Evolutionary conservation across 2,329 filamentous ascomycete genomes (phyloP), one percentile per base, ranked within the genome.

Genomic region (Alternaria sp.): DNA sequence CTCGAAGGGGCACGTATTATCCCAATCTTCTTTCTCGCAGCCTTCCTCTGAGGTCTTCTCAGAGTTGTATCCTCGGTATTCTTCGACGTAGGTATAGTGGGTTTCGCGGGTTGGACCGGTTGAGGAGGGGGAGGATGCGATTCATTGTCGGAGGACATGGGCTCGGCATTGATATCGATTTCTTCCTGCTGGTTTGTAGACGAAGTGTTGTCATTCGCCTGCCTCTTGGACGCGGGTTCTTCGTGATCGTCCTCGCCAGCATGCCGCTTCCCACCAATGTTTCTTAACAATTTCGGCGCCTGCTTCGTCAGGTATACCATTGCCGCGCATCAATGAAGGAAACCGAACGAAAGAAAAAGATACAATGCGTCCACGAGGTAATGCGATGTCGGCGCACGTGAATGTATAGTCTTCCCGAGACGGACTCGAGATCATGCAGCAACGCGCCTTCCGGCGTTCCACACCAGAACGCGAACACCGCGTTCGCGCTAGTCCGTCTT

Each of bases 191-290:
- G 13, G 10, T 52, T 52, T 36, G 6, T 40, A 26, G 50, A 19
- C 11, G 44, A 8, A 26, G 12, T 26, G 8, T 28, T 19, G 7
- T n/a, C 23, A 6, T 51, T 46, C 10, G 58, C 58, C 44, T 56
- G 51, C 54, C 61, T 52, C 58, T 66, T 65, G 21, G 49, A 30
- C 8, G 51, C 23, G 21, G 65, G 63, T 25, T 79, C 74, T 25
- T 78, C 75, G 54, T 83, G 80, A 50, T 82, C 76, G 1, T 80
- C 70, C 6, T 70, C 59, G 6, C 65, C 74, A 17, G 80, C 81
- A 69, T 83, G 79, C 26, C 67, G 67, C 58, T 75, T 76, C 30
- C 74, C 73, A 1, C 62, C 51, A 6, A 82, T 79, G 6, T 12
- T 72, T 9, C 59, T 61, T 8, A 83, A 70, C 8, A 83, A 69